Evolutionary conservation across 2,329 filamentous ascomycete genomes (phyloP).

Genomic region (Fusarium hainanense): DNA sequence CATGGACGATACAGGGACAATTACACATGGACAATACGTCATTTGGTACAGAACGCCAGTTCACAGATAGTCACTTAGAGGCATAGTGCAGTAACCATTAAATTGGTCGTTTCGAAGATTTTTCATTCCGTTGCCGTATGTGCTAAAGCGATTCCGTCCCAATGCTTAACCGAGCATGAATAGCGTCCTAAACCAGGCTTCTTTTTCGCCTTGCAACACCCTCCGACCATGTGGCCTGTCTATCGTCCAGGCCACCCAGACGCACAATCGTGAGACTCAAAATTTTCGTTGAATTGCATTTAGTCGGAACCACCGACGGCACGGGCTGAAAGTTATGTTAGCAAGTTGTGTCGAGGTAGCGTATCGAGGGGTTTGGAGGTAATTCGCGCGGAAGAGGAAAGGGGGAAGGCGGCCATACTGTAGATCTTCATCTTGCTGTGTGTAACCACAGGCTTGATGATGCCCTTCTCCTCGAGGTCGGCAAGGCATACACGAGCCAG

Average conservation of each 20-base stretch:
- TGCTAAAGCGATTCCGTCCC: conserved; percentile 54
- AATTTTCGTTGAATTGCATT: conserved; percentile 49
- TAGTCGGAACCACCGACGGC: conserved; percentile 65
- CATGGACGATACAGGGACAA: background rate
- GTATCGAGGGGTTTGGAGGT: background rate
- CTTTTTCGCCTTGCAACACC: conserved; percentile 50
- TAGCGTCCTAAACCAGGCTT: conserved; percentile 54
- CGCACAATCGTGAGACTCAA: conserved; percentile 54
- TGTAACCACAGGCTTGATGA: conserved; percentile 96
- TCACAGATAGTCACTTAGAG: background rate
- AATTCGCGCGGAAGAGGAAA: conserved; percentile 11
- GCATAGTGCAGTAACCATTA: conserved; percentile 14
- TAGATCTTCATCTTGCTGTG: conserved; percentile 99
- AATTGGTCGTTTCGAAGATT: conserved; percentile 48
- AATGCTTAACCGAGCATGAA: conserved; percentile 56
- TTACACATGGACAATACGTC: background rate
- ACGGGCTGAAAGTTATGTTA: conserved; percentile 62
- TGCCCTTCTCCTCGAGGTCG: conserved; percentile 97
- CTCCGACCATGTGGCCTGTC: conserved; percentile 51
- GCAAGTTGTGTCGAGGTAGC: conserved; percentile 29
- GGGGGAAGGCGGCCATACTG: conserved; percentile 67
- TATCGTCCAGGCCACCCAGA: conserved; percentile 53
- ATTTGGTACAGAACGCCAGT: too few species aligned
- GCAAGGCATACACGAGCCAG: conserved; percentile 88
- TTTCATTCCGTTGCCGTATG: conserved; percentile 54